phyloP scores from a whole-genome alignment of 441 rosid species.

The Syzygium syzygioides region DNA sequence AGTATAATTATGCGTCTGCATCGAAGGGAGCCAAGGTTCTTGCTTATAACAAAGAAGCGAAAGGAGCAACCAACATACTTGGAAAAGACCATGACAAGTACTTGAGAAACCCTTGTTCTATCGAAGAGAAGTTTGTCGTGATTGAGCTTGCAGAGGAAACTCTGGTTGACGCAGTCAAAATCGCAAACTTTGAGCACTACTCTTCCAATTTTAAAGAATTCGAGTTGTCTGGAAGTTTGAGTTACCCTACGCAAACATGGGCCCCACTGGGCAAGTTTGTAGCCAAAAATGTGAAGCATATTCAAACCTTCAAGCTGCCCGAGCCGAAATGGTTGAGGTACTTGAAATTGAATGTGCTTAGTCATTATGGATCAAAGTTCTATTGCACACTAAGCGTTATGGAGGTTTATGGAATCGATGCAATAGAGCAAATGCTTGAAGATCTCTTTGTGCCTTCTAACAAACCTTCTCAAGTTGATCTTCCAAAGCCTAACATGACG shows the following conservation, averaged over 20 bases:
- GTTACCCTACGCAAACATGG: slow-evolving; percentile 66
- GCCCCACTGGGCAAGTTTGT: slow-evolving; percentile 45
- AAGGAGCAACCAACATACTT: slow-evolving; percentile 78
- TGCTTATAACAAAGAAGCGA: slow-evolving; percentile 76
- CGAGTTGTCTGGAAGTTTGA: slow-evolving; percentile 66
- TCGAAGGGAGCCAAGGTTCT: slow-evolving; percentile 80
- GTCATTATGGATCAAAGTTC: slow-evolving; percentile 85
- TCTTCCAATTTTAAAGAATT: slow-evolving; percentile 81
- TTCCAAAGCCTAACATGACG: slow-evolving; percentile 24
- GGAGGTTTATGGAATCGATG: slow-evolving; percentile 88
- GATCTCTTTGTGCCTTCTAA: slow-evolving; percentile 62
- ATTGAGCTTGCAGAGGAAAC: slow-evolving; percentile 84
- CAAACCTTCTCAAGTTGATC: slow-evolving; percentile 28
- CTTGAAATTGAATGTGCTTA: slow-evolving; percentile 53
- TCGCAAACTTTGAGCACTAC: slow-evolving; percentile 81
- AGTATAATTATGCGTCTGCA: slow-evolving; percentile 75
- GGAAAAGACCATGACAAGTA: slow-evolving; percentile 78
- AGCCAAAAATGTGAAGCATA: slow-evolving; percentile 67
- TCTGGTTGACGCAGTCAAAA: slow-evolving; percentile 69
- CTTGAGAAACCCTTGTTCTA: slow-evolving; percentile 82
- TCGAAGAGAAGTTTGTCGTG: slow-evolving; percentile 55
- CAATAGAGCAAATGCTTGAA: slow-evolving; percentile 83
- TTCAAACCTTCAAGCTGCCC: slow-evolving; percentile 58
- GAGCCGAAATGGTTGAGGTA: slow-evolving; percentile 91
- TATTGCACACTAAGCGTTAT: slow-evolving; percentile 78